Conservation (phyloP, 352 stramenopile genomes). For the Phytopythium delawarense region DNA sequence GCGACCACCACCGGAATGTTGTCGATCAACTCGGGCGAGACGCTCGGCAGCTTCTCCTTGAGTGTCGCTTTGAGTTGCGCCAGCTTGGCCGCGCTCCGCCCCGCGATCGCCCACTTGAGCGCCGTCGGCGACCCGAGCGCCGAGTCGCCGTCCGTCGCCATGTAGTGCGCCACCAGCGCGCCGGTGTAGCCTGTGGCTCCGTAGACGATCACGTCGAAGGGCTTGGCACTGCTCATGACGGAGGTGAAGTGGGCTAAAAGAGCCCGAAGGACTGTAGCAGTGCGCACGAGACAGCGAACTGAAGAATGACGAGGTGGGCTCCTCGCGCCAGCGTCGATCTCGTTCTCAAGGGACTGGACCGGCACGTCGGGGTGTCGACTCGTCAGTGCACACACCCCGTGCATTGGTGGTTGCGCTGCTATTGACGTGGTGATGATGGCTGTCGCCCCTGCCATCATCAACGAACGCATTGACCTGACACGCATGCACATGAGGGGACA, state of each 20-base stretch:
- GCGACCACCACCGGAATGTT: slow-evolving; percentile 26
- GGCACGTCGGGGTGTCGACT: no score
- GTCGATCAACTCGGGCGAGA: slow-evolving; percentile 14
- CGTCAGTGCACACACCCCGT: no score
- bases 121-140: not conserved
- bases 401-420: no score
- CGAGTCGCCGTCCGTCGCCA: slow-evolving; percentile 33
- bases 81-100: slow-evolving; percentile 63
- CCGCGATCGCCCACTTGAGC: slow-evolving; percentile 78
- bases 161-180: slow-evolving; percentile 48
- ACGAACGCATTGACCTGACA: no score
- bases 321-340: no score
- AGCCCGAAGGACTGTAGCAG: not conserved
- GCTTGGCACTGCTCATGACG: slow-evolving; percentile 5
- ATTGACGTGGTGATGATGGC: no score
- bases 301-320: not conserved
- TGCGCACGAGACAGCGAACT: not conserved
- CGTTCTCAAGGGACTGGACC: no score
- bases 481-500: no score
- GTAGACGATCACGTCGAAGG: slow-evolving; percentile 51
- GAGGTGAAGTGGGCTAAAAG: not conserved
- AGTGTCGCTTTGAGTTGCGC: slow-evolving; percentile 28
- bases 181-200: slow-evolving; percentile 84
- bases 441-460: no score
- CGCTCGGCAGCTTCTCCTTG: slow-evolving; percentile 20